Evolutionary conservation across 208 protist species (phyloP), one percentile per base, ranked within the genome.

Genomic region (Tritrichomonas foetus): DNA sequence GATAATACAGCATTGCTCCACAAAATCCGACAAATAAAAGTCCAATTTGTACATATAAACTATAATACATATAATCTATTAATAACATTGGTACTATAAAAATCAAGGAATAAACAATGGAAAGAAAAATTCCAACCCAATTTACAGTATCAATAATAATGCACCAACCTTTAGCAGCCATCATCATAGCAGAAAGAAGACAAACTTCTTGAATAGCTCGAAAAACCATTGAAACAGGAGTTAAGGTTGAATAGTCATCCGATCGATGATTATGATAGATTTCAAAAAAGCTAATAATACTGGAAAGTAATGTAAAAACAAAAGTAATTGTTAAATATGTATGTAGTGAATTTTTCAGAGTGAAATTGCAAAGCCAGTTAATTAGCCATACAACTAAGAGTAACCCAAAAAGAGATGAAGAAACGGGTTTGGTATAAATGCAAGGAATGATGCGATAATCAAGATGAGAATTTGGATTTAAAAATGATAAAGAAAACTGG

Each of bases 391-490:
- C n/a, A 36, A 89, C 30, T 39, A 89, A 39, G 5, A 44, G 13
- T 9, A 89, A 47, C 13, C 78, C 78, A 47, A 61, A 89, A 0
- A 89, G 22, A 33, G 27, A 5, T 9, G 78, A 57, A 16, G 41
- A 53, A 16, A 89, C 57, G 53, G 78, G 78, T 20, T 89, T 89
- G 3, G 33, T 61, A 20, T 57, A 53, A 39, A 89, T 22, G 47
- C 41, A 57, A 27, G 78, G 78, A 33, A 57, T 53, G 33, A 39
- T 8, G 25, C 47, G 41, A 27, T 13, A 53, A 8, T 44, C 44
- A 14, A 89, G 44, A 33, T 33, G 13, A 22, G 78, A 89, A 39
- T 89, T 89, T 89, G 78, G 78, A 89, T 89, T 89, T 49, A 47
- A 89, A 50, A 89, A 89, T 16, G 33, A 50, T n/a, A 41, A 33